Evolutionary conservation across 164 flowering plant species (phyloP).

Genomic region (Magnolia kwangsiensis): DNA sequence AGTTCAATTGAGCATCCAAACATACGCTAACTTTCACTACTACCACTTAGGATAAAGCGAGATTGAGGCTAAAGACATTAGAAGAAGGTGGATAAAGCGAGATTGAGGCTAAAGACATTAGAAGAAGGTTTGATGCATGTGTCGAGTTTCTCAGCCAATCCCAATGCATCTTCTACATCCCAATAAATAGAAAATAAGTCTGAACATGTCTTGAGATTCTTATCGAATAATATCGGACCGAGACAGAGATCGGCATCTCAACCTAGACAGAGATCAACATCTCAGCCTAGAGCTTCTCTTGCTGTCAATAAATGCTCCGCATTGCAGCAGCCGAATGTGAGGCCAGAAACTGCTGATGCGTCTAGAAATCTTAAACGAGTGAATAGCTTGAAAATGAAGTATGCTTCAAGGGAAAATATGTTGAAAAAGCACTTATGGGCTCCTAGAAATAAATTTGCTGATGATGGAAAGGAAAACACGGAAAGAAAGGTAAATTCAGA

Average conservation of each 20-base stretch:
- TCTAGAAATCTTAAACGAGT: conserved; percentile 26
- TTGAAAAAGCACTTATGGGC: conserved; percentile 51
- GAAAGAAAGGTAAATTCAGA: conserved; percentile 34
- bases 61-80: conserved; percentile 65
- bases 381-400: conserved; percentile 36
- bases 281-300: conserved; percentile 66
- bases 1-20: not conserved
- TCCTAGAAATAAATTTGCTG: conserved; percentile 44
- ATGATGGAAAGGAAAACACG: conserved; percentile 52
- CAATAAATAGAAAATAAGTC: conserved; percentile 38
- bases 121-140: conserved; percentile 77
- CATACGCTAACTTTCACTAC: not conserved
- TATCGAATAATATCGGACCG: conserved; percentile 39
- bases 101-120: conserved; percentile 65
- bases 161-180: conserved; percentile 22
- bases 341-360: conserved; percentile 16
- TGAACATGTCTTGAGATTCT: conserved; percentile 46
- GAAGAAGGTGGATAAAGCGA: conserved; percentile 92
- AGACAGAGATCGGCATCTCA: conserved; percentile 75
- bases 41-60: conserved; percentile 61
- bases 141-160: conserved; percentile 31
- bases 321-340: conserved; percentile 34
- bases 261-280: conserved; percentile 76
- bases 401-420: conserved; percentile 34
- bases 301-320: conserved; percentile 27